Evolutionary conservation across 1,284 basidiomycete species (phyloP).

Genomic region (Leucoagaricus sp.): DNA sequence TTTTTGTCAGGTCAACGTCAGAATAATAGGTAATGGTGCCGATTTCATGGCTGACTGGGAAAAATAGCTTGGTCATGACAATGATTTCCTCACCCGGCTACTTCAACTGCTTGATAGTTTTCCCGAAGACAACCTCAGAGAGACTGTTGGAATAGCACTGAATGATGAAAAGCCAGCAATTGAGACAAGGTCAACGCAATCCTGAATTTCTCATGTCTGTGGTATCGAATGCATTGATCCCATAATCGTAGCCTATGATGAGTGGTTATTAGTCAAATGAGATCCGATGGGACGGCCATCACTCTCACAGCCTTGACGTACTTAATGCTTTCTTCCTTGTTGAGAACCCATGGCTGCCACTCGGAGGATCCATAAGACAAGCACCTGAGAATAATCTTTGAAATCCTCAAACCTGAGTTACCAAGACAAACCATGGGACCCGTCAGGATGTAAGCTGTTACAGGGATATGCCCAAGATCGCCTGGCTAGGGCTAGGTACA

Average conservation of each 20-base stretch:
- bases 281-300: background rate
- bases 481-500: too few species aligned
- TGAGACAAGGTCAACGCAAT: background rate
- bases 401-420: conserved; percentile 52
- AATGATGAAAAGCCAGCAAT: too few species aligned
- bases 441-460: too few species aligned
- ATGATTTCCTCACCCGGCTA: conserved; percentile 80
- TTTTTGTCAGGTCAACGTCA: conserved; percentile 33
- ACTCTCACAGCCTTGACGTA: conserved; percentile 58
- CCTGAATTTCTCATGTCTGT: conserved; percentile 45
- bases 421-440: conserved; percentile 52
- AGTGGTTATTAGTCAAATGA: background rate
- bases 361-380: conserved; percentile 48
- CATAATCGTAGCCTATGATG: conserved; percentile 47
- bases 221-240: conserved; percentile 73
- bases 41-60: background rate
- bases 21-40: background rate
- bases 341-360: conserved; percentile 57
- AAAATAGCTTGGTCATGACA: conserved; percentile 70
- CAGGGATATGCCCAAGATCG: too few species aligned
- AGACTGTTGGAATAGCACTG: conserved; percentile 73
- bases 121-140: conserved; percentile 75
- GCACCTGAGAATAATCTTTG: conserved; percentile 50
- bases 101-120: conserved; percentile 72
- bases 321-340: conserved; percentile 55